phyloP scores from a whole-genome alignment of 2,329 filamentous ascomycete species.

The Helicocarpus griseus region DNA sequence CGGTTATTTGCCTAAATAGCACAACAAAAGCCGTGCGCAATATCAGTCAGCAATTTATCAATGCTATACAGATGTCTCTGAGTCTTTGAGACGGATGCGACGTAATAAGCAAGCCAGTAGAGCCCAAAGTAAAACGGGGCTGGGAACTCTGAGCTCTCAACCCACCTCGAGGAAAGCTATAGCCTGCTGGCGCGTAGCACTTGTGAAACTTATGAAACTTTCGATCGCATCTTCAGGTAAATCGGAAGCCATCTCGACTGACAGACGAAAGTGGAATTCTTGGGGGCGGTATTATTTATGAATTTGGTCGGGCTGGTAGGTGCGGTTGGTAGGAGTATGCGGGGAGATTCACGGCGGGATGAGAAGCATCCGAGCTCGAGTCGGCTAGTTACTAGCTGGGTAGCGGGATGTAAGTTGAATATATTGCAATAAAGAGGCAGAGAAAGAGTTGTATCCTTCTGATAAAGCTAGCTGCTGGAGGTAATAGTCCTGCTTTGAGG shows the following conservation, averaged over 20 bases:
- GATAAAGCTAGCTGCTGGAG: too few species aligned
- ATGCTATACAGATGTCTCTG: not conserved
- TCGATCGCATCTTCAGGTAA: slow-evolving; percentile 29
- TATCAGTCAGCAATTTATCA: not conserved
- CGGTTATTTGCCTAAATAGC: slow-evolving; percentile 35
- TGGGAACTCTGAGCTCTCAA: not conserved
- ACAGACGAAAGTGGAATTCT: not conserved
- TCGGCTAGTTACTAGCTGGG: not conserved
- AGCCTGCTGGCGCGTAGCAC: slow-evolving; percentile 30
- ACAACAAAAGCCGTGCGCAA: not conserved
- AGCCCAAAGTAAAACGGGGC: not conserved
- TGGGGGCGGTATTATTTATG: not conserved
- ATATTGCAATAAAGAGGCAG: too few species aligned
- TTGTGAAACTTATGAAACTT: slow-evolving; percentile 33
- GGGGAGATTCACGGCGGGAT: not conserved
- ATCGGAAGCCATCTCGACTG: slow-evolving; percentile 2
- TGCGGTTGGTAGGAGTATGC: not conserved
- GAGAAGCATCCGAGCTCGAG: not conserved
- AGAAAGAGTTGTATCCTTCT: too few species aligned
- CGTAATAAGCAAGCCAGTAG: not conserved
- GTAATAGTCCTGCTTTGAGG: too few species aligned
- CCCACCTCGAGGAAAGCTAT: slow-evolving; percentile 32
- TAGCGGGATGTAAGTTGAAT: not conserved
- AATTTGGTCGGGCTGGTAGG: not conserved
- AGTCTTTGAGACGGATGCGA: not conserved